phyloP scores from a whole-genome alignment of 1,284 basidiomycete genomes.

The Anthracocystis walkeri region DNA sequence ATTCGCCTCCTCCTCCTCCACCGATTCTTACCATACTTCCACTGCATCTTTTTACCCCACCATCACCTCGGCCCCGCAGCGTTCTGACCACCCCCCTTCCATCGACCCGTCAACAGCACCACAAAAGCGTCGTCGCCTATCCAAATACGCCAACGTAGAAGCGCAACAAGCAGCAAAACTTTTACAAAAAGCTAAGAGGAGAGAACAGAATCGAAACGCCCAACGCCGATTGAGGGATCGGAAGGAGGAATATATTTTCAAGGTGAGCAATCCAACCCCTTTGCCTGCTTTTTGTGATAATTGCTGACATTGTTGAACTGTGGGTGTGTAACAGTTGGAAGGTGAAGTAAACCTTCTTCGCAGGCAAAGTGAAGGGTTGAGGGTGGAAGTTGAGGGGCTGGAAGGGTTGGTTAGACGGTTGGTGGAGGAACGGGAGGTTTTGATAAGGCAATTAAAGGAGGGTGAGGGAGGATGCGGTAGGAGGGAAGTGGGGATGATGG shows the following conservation, averaged over 20 bases:
- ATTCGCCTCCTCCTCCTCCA: too few species aligned
- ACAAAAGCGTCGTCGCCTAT: conserved; percentile 16
- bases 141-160: conserved; percentile 29
- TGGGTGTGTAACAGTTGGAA: conserved; percentile 9
- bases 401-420: conserved; percentile 36
- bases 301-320: too few species aligned
- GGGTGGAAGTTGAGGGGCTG: conserved; percentile 7
- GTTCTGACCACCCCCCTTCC: not conserved
- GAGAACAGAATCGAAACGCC: conserved; percentile 44
- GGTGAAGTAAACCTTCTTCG: conserved; percentile 23
- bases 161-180: conserved; percentile 32
- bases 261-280: not conserved
- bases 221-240: conserved; percentile 36
- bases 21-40: too few species aligned
- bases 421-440: conserved; percentile 17
- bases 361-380: conserved; percentile 12
- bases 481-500: not conserved
- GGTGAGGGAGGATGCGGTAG: not conserved
- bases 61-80: too few species aligned
- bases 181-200: conserved; percentile 28
- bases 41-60: not conserved
- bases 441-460: conserved; percentile 13
- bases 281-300: not conserved
- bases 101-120: not conserved
- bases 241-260: conserved; percentile 45